Base-by-base conservation (phyloP, 1,284 basidiomycete genomes). In the Coriolopsis trogii region DNA sequence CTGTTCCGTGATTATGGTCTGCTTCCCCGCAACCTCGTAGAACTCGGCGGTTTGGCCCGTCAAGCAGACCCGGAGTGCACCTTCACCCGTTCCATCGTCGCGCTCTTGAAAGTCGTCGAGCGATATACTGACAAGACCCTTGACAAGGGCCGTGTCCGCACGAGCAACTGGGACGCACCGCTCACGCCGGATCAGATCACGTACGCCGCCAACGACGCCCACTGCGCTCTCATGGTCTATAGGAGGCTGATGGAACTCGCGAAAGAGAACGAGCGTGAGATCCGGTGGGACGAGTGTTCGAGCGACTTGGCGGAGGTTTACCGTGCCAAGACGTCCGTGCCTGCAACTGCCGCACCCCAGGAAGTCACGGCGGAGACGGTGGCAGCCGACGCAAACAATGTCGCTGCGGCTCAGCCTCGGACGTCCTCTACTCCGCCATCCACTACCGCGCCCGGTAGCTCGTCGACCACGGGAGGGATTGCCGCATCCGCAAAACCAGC, bases 1-100 rank as follows among this genome's bases (percentile, higher is more conserved):
- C 71, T 87, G 3, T 81, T 77, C 56, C 68, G 73, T 20, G 84
- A 87, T 62, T 85, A 76, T 58, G 81, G 80, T n/a, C 73, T 87
- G 48, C 64, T 72, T 28, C 67, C 78, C 7, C 66, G 69, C 20
- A 76, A 75, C 37, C 74, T 85, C 2, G 73, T 85, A 9, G 84
- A 87, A 54, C 79, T 87, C 2, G 80, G 79, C 3, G 69, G 67
- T 1, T 64, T 86, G 13, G 81, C 81, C 2, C 63, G 65, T 3
- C 68, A 72, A 30, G 79, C 76, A 2, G 85, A 87, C 57, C 67
- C 71, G 3, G 49, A 58, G 2, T 77, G 77, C 52, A 57, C 60
- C 18, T 72, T 73, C 54, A 73, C 68, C n/a, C 71, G 78, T n/a
- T 69, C 69, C 9, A 74, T 84, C 9, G 77, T 84, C 45, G 72